Evolutionary conservation across 192 early-diverging fungal genomes (phyloP).

Genomic region (Coemansia sp.): DNA sequence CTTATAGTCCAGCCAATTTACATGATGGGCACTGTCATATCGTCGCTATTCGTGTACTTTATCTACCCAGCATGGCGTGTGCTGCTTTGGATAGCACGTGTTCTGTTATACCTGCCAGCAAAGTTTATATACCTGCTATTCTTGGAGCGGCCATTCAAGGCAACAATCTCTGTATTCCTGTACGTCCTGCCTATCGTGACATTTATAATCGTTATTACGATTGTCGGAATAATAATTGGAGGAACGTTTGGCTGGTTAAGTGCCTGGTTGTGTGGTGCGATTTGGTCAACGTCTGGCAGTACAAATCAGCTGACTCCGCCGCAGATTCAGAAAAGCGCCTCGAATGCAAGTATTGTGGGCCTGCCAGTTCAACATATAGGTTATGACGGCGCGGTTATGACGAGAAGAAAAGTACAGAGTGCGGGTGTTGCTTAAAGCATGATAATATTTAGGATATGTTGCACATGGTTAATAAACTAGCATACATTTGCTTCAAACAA

Average conservation of each 20-base stretch:
- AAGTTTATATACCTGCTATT: slow-evolving; percentile 43
- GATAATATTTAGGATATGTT: too few species aligned
- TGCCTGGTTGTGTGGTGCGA: slow-evolving; percentile 3
- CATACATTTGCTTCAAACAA: too few species aligned
- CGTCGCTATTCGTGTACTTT: slow-evolving; percentile 15
- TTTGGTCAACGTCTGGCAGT: not conserved
- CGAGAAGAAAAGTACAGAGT: too few species aligned
- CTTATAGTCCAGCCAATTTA: not conserved
- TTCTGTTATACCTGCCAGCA: slow-evolving; percentile 31
- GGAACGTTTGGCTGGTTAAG: slow-evolving; percentile 45
- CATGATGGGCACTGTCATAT: not conserved
- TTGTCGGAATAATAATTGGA: slow-evolving; percentile 32
- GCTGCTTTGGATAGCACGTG: slow-evolving; percentile 16
- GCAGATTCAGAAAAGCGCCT: not conserved
- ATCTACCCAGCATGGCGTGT: slow-evolving; percentile 14
- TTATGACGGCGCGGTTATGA: too few species aligned
- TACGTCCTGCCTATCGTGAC: slow-evolving; percentile 38
- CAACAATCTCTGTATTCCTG: slow-evolving; percentile 28
- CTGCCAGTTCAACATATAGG: too few species aligned
- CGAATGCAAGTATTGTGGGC: not conserved
- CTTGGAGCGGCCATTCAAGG: slow-evolving; percentile 34
- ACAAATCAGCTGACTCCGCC: not conserved
- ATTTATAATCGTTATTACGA: slow-evolving; percentile 21
- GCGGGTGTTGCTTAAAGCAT: too few species aligned
- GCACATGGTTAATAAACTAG: too few species aligned